Base-by-base conservation (phyloP, 2,329 filamentous ascomycete genomes). In the Trichoderma afroharzianum region DNA sequence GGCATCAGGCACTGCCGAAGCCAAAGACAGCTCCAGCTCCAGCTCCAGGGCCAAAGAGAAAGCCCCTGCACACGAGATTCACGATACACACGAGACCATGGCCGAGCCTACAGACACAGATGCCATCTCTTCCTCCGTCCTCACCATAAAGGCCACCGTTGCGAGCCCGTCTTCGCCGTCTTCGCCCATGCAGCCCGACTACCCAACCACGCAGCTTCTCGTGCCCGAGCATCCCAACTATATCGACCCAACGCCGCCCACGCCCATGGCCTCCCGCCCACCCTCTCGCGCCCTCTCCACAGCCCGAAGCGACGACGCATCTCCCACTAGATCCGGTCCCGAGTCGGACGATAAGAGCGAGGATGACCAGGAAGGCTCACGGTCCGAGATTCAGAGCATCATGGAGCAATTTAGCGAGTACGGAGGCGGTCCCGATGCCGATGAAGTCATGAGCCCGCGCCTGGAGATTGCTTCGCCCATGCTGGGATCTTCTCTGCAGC, bases 351-450 rank as follows among this genome's bases (percentile, higher is more conserved):
- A 90, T 64, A 88, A 85, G 75, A 90, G 86, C 76, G 90, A 91
- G 77, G 89, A 90, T 77, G 87, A 89, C 69, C 87, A 88, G 26
- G 90, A 94, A 62, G 90, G 89, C 66, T 93, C 93, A 1, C 89
- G 90, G 72, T 91, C 92, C 6, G 96, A 99, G 83, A 98, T 99
- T 72, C 93, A 98, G 82, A 97, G 88, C 79, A 98, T 99, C 80
- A 98, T 99, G 93, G 93, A 94, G 74, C 96, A 98, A 81, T 98
- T 98, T 76, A 91, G 92, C 76, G 90, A 93, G 78, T 89, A 89
- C 64, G 89, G 89, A 32, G 89, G 90, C 66, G 93, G 91, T 0
- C 92, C 90, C 2, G 91, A 87, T 6, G 90, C 88, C 73, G 91
- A 95, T 64, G 93, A 97, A 80, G 94, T 97, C 78, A 97, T 97